Conservation (phyloP, 805 yeast genomes). For the Wickerhamomyces chambardii region DNA sequence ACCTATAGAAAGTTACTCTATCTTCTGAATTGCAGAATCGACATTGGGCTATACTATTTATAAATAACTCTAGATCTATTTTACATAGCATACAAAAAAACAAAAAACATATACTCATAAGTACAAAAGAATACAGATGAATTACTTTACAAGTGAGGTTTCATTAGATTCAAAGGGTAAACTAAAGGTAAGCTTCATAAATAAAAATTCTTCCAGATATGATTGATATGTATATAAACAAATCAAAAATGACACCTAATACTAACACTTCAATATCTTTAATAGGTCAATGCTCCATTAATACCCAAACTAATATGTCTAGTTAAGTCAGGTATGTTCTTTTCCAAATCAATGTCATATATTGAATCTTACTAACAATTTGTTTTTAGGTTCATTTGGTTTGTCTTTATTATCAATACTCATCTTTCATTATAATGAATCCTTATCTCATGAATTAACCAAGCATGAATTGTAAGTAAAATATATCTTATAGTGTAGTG, state of each 20-base stretch:
- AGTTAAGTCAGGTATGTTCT: background rate
- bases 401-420: conserved; percentile 4
- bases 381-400: conserved; percentile 4
- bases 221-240: background rate
- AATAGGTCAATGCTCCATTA: background rate
- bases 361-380: background rate
- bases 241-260: background rate
- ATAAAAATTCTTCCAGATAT: background rate
- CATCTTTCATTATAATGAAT: conserved; percentile 4
- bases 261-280: too few relatives aligned
- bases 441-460: conserved; percentile 6
- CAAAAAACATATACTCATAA: too few relatives aligned
- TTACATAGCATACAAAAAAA: too few relatives aligned
- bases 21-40: too few relatives aligned
- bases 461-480: conserved; percentile 9
- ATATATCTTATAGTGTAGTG: too few relatives aligned
- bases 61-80: too few relatives aligned
- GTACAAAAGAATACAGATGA: too few relatives aligned
- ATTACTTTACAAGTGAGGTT: too few relatives aligned
- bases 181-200: too few relatives aligned
- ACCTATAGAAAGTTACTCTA: too few relatives aligned
- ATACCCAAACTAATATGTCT: background rate
- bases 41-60: too few relatives aligned
- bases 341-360: background rate
- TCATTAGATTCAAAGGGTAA: too few relatives aligned